Evolutionary conservation across 2,329 filamentous ascomycete genomes (phyloP).

Genomic region (Diaporthe sp.): DNA sequence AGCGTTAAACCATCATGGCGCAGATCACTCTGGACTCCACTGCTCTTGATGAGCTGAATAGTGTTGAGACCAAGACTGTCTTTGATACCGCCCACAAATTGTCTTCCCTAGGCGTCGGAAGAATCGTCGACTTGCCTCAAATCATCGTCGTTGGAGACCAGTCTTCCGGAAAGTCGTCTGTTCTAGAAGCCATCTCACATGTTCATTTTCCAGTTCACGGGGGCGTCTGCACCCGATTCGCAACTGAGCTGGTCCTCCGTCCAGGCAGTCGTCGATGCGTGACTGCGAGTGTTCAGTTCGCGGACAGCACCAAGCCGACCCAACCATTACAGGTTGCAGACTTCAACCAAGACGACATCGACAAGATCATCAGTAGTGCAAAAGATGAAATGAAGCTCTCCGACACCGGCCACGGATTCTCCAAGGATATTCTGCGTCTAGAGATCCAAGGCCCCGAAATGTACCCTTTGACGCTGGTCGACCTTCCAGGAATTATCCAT

Average conservation of each 20-base stretch:
- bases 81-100: not conserved
- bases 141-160: conserved; percentile 37
- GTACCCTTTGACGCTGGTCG: conserved; percentile 67
- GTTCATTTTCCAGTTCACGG: conserved; percentile 16
- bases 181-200: conserved; percentile 32
- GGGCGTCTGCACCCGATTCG: conserved; percentile 28
- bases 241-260: conserved; percentile 34
- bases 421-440: conserved; percentile 56
- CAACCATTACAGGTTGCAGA: not conserved
- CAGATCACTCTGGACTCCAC: not conserved
- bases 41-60: not conserved
- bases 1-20: not conserved
- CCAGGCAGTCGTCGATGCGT: not conserved
- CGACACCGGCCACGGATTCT: conserved; percentile 50
- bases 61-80: not conserved
- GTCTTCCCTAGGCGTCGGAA: conserved; percentile 3
- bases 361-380: conserved; percentile 48
- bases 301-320: not conserved
- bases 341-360: not conserved
- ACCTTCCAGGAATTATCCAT: conserved; percentile 64
- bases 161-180: conserved; percentile 32
- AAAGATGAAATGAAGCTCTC: conserved; percentile 60
- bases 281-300: not conserved
- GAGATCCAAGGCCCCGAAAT: conserved; percentile 57
- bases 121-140: conserved; percentile 20